phyloP scores from a whole-genome alignment of 495 filamentous ascomycete species.

The Thermochaetoides thermophila region DNA sequence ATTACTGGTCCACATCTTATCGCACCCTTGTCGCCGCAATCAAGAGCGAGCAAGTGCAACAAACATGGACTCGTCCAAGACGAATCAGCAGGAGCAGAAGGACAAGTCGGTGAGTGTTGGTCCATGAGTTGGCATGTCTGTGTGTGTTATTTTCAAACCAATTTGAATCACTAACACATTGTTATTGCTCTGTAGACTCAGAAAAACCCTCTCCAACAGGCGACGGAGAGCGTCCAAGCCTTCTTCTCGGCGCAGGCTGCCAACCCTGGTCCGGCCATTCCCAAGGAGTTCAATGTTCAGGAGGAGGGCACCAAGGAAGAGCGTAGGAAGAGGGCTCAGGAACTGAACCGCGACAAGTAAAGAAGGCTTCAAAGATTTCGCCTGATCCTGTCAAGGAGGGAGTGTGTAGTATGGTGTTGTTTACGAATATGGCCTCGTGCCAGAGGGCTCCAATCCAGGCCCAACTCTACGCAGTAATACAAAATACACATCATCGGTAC shows the following conservation, averaged over 20 bases:
- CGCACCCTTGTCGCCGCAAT: slow-evolving; percentile 1
- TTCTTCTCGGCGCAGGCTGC: slow-evolving; percentile 31
- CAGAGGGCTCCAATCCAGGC: too few relatives aligned
- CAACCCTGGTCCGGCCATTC: slow-evolving; percentile 34
- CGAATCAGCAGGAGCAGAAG: slow-evolving; percentile 3
- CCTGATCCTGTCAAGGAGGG: too few relatives aligned
- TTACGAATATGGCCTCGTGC: too few relatives aligned
- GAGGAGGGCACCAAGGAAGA: slow-evolving; percentile 53
- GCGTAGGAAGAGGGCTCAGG: slow-evolving; percentile 44
- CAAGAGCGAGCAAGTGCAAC: too few relatives aligned
- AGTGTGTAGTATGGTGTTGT: too few relatives aligned
- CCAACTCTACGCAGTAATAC: too few relatives aligned
- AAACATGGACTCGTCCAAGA: slow-evolving; percentile 12
- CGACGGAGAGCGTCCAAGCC: slow-evolving; percentile 13
- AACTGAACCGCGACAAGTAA: slow-evolving; percentile 49
- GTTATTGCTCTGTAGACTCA: background rate
- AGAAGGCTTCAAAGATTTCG: too few relatives aligned
- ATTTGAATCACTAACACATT: background rate
- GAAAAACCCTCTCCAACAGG: slow-evolving; percentile 10
- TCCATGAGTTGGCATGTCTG: slow-evolving; percentile 4
- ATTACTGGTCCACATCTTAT: slow-evolving; percentile 1
- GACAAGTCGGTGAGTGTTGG: slow-evolving; percentile 5
- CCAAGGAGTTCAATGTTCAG: slow-evolving; percentile 27
- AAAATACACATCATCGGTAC: too few relatives aligned
- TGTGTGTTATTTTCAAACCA: slow-evolving; percentile 1